These are phyloP conservation scores for Podaxis sp. DNA, from an alignment of 768 basidiomycete genomes.

Conservation along the genomic window DNA sequence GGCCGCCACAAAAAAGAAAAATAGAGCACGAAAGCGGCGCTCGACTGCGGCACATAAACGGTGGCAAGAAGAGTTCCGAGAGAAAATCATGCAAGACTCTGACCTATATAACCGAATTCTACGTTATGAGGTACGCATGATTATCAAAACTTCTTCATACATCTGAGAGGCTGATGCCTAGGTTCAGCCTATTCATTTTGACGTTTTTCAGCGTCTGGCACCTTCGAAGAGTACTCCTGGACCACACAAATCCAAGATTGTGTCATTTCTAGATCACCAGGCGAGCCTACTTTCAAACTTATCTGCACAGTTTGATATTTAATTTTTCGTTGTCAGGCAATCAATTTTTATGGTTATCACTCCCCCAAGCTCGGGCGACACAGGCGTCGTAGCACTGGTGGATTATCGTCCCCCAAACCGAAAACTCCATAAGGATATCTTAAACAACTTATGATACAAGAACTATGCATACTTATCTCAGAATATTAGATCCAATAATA, in stretches of 20 bases:
- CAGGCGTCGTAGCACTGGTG: not conserved
- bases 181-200: conserved; percentile 53
- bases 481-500: not conserved
- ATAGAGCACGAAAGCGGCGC: not conserved
- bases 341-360: conserved; percentile 49
- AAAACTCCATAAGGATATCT: not conserved
- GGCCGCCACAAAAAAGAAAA: not conserved
- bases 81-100: conserved; percentile 38
- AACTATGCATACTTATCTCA: not conserved
- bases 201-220: conserved; percentile 44
- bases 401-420: not conserved
- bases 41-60: conserved; percentile 1
- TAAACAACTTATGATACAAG: not conserved
- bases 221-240: conserved; percentile 21
- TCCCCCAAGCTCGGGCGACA: not conserved
- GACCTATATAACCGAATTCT: conserved; percentile 52
- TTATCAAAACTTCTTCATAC: not conserved
- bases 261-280: conserved; percentile 52
- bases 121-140: conserved; percentile 54
- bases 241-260: conserved; percentile 34
- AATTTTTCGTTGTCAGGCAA: conserved; percentile 33
- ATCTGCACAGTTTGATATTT: not conserved
- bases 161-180: not conserved
- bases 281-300: conserved; percentile 24
- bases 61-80: conserved; percentile 39